These are phyloP conservation scores for Talaromyces sp. DNA, from an alignment of 2,329 filamentous ascomycete genomes.

Conservation along the genomic window DNA sequence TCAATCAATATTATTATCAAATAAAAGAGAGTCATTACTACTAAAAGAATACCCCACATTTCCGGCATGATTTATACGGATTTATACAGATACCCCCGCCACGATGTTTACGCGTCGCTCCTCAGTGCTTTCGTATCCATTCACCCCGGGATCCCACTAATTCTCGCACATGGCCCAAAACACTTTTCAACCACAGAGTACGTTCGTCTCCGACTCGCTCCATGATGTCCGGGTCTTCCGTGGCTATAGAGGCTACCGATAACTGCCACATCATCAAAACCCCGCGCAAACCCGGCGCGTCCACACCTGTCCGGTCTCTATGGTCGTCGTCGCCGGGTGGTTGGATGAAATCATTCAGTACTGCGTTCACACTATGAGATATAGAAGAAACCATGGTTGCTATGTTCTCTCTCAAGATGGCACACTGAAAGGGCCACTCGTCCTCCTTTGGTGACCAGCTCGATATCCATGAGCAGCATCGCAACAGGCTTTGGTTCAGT, in stretches of 20 bases:
- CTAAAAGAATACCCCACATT: not conserved
- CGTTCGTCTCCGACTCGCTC: not conserved
- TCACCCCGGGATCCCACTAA: not conserved
- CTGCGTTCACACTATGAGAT: not conserved
- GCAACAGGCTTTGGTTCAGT: not conserved
- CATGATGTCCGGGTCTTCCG: not conserved
- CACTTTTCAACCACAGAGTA: not conserved
- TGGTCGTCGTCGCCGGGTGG: not conserved
- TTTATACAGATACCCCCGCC: not conserved
- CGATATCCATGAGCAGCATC: not conserved
- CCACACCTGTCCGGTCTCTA: not conserved
- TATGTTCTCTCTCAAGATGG: not conserved
- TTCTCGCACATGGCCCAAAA: not conserved
- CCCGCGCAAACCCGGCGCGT: not conserved
- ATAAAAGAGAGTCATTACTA: not conserved
- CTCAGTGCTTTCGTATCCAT: not conserved
- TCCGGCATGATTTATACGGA: not conserved
- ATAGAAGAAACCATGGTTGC: not conserved
- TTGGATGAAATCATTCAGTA: not conserved
- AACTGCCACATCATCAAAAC: not conserved
- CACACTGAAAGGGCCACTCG: not conserved
- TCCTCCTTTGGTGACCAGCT: not conserved
- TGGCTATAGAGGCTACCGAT: not conserved
- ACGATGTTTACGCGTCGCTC: not conserved
- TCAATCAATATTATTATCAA: not conserved